Evolutionary conservation across 768 basidiomycete genomes (phyloP).

Genomic region (Chalciporus pseudorubinellus): DNA sequence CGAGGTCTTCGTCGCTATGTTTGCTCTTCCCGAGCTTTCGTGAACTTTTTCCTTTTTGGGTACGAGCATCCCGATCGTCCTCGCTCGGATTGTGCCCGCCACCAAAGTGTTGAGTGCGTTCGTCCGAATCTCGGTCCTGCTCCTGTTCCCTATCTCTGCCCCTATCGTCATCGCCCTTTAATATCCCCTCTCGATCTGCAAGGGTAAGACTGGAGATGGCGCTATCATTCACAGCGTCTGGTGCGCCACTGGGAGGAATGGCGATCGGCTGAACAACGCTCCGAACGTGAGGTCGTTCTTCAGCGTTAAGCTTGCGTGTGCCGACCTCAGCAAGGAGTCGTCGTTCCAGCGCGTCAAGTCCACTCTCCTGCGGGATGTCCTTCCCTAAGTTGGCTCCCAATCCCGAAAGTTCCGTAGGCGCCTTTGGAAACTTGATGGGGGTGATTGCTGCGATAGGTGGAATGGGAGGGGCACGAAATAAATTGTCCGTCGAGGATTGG

Average conservation of each 20-base stretch:
- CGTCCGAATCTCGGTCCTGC: slow-evolving; percentile 32
- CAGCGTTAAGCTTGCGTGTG: slow-evolving; percentile 46
- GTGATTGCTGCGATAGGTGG: slow-evolving; percentile 48
- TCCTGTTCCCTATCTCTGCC: slow-evolving; percentile 23
- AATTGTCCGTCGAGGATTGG: slow-evolving; percentile 13
- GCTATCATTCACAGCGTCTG: slow-evolving; percentile 38
- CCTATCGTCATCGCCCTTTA: slow-evolving; percentile 13
- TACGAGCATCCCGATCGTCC: slow-evolving; percentile 30
- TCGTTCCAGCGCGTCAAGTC: slow-evolving; percentile 72
- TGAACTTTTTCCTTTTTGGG: slow-evolving; percentile 27
- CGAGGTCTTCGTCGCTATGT: slow-evolving; percentile 28
- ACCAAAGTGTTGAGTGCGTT: slow-evolving; percentile 31
- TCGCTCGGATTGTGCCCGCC: slow-evolving; percentile 27
- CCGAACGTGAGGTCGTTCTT: slow-evolving; percentile 36
- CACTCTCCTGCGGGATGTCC: slow-evolving; percentile 41
- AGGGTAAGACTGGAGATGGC: slow-evolving; percentile 49
- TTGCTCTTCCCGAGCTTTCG: slow-evolving; percentile 24
- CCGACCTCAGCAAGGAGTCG: slow-evolving; percentile 71
- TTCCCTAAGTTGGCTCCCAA: slow-evolving; percentile 23
- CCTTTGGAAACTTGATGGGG: slow-evolving; percentile 35
- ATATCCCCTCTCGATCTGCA: slow-evolving; percentile 27
- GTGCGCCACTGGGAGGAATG: slow-evolving; percentile 33
- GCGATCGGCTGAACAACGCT: slow-evolving; percentile 38
- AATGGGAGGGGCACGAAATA: slow-evolving; percentile 43
- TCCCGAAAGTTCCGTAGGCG: slow-evolving; percentile 27